These are phyloP conservation scores for Apophysomyces ossiformis DNA, from an alignment of 371 early-diverging fungal genomes.

Conservation along the genomic window DNA sequence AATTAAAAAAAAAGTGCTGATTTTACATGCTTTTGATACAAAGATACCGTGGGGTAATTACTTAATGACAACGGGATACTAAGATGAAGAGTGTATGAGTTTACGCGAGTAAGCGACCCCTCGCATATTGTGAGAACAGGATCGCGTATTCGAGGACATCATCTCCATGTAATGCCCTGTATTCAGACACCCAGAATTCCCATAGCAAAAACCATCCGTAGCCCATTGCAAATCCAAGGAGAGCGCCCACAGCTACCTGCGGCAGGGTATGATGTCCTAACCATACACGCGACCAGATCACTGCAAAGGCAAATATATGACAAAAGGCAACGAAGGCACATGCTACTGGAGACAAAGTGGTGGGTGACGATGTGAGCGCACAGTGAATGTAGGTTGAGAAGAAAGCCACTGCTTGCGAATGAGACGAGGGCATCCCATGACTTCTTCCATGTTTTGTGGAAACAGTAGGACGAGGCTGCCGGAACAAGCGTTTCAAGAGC, in stretches of 20 bases:
- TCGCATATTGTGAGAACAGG: not conserved
- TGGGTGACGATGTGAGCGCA: slow-evolving; percentile 28
- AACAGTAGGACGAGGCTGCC: slow-evolving; percentile 52
- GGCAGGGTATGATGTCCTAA: slow-evolving; percentile 55
- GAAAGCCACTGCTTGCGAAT: slow-evolving; percentile 75
- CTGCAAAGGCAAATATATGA: slow-evolving; percentile 44
- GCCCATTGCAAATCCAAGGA: slow-evolving; percentile 42
- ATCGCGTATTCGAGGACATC: not conserved
- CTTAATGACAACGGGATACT: too few species aligned
- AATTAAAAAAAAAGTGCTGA: too few species aligned
- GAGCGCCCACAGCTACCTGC: slow-evolving; percentile 55
- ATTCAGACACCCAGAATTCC: slow-evolving; percentile 21
- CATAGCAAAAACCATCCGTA: slow-evolving; percentile 43
- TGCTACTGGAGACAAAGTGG: slow-evolving; percentile 30
- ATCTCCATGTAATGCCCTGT: not conserved
- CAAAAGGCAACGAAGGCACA: slow-evolving; percentile 18
- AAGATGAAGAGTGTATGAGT: not conserved
- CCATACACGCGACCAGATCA: slow-evolving; percentile 60
- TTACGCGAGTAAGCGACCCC: not conserved
- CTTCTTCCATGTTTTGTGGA: slow-evolving; percentile 17
- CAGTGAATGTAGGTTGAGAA: slow-evolving; percentile 58
- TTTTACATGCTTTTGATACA: too few species aligned
- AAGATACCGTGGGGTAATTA: too few species aligned
- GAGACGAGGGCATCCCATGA: slow-evolving; percentile 82
- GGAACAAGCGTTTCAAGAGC: slow-evolving; percentile 48